Evolutionary conservation across 2,329 filamentous ascomycete species (phyloP), one percentile per base, ranked within the genome.

Genomic region (Penicillium digitatum): DNA sequence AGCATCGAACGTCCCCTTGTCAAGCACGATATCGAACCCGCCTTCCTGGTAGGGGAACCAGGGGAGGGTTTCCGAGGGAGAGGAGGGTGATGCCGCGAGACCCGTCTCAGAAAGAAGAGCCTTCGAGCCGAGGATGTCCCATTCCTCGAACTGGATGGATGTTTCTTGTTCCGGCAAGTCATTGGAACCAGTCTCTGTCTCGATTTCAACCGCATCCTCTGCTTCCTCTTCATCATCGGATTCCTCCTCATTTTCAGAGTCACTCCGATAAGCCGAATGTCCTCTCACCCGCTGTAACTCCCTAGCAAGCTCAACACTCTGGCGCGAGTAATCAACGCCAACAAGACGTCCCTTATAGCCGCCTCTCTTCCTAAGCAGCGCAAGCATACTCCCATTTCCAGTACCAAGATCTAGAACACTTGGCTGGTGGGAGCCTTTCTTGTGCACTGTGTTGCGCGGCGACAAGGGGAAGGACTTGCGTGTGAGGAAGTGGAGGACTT

Each of bases 1-100:
- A 11, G 94, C 94, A 77, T 99, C 94, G 71, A 97, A 99, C 0
- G 94, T 99, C 42, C 94, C 94, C 76, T 99, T 99, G 75, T 99
- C 94, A n/a, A 96, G 82, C 0, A 96, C 87, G 0, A 96, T 84
- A 73, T 97, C 91, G 77, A 92, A 97, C 0, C 88, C 88, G 0
- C 72, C 70, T 0, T 64, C 64, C 31, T 72, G 65, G 39, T 68
- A 67, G 0, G 63, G 78, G 65, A 72, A 78, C 72, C 75, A 77
- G 16, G 66, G 55, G 16, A 73, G 46, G 3, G 51, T 56, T 3
- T 56, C 47, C 12, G 11, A 5, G 5, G 42, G 1, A 7, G 43
- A 12, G n/a, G 29, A 3, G 27, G 44, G 2, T 5, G 29, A 18
- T 27, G 62, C 45, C 22, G 56, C 48, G 22, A 74, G 64, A 2